Conservation (phyloP, 1,139 yeast genomes). For the Yamadazyma atmosphaerica region DNA sequence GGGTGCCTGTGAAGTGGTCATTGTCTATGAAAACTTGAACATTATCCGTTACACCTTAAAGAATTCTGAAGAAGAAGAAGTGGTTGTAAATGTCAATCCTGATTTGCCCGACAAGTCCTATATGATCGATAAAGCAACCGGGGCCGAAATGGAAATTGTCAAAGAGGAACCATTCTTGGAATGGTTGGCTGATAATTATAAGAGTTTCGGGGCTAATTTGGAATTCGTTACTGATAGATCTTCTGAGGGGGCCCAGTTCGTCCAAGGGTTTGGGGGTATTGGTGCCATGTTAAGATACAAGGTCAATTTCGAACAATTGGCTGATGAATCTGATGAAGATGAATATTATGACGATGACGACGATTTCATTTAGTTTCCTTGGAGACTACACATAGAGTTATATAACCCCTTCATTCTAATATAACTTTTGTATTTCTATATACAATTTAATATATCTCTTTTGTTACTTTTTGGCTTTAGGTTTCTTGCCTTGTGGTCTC, state of each 20-base stretch:
- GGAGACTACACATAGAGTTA: background rate
- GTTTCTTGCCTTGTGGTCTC: too few relatives aligned
- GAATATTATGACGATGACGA: constrained; percentile 80
- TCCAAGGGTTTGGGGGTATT: constrained; percentile 97
- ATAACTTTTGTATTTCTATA: background rate
- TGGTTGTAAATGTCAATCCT: constrained; percentile 73
- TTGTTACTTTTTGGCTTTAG: constrained; percentile 9
- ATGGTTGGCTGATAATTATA: constrained; percentile 97
- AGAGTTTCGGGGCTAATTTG: constrained; percentile 87
- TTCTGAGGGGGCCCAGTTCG: constrained; percentile 98
- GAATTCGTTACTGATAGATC: constrained; percentile 97
- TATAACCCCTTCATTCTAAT: background rate
- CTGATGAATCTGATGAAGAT: constrained; percentile 81
- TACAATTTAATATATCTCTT: background rate
- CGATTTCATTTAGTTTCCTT: constrained; percentile 43
- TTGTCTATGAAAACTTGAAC: constrained; percentile 90
- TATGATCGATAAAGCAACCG: constrained; percentile 79
- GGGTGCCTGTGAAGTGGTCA: constrained; percentile 92
- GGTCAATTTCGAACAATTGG: constrained; percentile 93
- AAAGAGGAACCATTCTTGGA: constrained; percentile 85
- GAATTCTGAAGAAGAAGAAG: constrained; percentile 78
- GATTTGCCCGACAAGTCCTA: constrained; percentile 73
- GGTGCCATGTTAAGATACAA: constrained; percentile 96
- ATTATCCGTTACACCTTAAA: constrained; percentile 80
- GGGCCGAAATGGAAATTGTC: constrained; percentile 83